Evolutionary conservation across 2,329 filamentous ascomycete genomes (phyloP).

Genomic region (Fusarium humuli): DNA sequence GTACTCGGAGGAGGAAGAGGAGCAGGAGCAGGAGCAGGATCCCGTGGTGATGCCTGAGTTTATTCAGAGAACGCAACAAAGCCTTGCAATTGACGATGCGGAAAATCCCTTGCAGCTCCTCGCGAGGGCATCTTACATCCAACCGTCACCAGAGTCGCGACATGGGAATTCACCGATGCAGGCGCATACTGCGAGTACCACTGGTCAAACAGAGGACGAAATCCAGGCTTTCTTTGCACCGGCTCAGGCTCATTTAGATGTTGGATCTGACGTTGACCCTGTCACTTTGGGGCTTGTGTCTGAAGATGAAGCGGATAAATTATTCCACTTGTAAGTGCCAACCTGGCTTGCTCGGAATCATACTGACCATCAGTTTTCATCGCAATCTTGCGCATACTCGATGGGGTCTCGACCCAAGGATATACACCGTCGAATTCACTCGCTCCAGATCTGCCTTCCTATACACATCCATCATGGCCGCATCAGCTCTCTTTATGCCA

Average conservation of each 20-base stretch:
- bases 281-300: conserved; percentile 77
- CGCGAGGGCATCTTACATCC: conserved; percentile 77
- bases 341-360: neutral
- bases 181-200: conserved; percentile 36
- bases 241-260: conserved; percentile 71
- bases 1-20: conserved; percentile 50
- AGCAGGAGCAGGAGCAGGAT: conserved; percentile 48
- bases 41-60: conserved; percentile 44
- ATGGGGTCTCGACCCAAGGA: conserved; percentile 76
- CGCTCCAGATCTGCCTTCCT: conserved; percentile 76
- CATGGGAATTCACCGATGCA: conserved; percentile 46
- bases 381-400: conserved; percentile 77
- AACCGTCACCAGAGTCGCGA: conserved; percentile 59
- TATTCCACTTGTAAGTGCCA: conserved; percentile 71
- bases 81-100: conserved; percentile 74
- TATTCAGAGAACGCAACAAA: conserved; percentile 57
- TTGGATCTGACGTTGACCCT: conserved; percentile 73
- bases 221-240: conserved; percentile 76
- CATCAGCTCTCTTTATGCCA: conserved; percentile 75
- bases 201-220: conserved; percentile 54
- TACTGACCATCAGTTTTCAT: conserved; percentile 66
- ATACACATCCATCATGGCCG: conserved; percentile 77
- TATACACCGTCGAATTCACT: conserved; percentile 75
- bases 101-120: conserved; percentile 81
- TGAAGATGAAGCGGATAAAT: conserved; percentile 69